Evolutionary conservation across 2,329 filamentous ascomycete genomes (phyloP).

Genomic region (Calonectria pteridis): DNA sequence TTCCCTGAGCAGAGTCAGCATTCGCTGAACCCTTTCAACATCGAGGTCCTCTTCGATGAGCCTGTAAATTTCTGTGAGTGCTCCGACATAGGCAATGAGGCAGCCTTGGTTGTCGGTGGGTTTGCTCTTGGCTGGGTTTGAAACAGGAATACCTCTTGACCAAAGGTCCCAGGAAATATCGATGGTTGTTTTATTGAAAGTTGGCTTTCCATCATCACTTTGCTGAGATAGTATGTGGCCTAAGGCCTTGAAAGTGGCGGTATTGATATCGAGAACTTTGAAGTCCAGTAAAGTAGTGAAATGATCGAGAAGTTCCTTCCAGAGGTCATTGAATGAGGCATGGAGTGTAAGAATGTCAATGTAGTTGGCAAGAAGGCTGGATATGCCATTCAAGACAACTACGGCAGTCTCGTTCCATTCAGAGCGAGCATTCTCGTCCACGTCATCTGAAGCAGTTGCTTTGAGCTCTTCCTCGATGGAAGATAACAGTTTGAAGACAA

Average conservation of each 20-base stretch:
- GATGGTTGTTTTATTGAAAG: constrained; percentile 65
- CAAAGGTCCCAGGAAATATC: constrained; percentile 77
- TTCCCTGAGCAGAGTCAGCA: constrained; percentile 77
- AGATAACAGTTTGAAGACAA: constrained; percentile 83
- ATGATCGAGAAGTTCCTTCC: constrained; percentile 79
- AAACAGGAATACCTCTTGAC: constrained; percentile 73
- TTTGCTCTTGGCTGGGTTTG: constrained; percentile 51
- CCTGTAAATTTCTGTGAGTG: constrained; percentile 82
- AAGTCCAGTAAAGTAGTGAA: constrained; percentile 75
- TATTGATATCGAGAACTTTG: constrained; percentile 76
- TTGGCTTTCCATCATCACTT: constrained; percentile 55
- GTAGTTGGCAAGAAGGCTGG: constrained; percentile 80
- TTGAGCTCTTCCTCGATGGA: constrained; percentile 73
- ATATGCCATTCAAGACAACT: constrained; percentile 79
- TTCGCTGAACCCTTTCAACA: constrained; percentile 71
- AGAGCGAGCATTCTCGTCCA: constrained; percentile 58
- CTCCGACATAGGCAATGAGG: constrained; percentile 84
- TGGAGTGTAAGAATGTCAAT: constrained; percentile 78
- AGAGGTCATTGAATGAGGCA: constrained; percentile 76
- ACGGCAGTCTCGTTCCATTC: constrained; percentile 83
- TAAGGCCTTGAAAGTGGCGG: constrained; percentile 77
- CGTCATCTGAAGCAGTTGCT: constrained; percentile 51
- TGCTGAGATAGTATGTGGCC: constrained; percentile 70
- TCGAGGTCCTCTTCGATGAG: constrained; percentile 76
- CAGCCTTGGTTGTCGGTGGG: constrained; percentile 81